Evolutionary conservation across 495 filamentous ascomycete genomes (phyloP).

Genomic region (Chaetomidium leptoderma): DNA sequence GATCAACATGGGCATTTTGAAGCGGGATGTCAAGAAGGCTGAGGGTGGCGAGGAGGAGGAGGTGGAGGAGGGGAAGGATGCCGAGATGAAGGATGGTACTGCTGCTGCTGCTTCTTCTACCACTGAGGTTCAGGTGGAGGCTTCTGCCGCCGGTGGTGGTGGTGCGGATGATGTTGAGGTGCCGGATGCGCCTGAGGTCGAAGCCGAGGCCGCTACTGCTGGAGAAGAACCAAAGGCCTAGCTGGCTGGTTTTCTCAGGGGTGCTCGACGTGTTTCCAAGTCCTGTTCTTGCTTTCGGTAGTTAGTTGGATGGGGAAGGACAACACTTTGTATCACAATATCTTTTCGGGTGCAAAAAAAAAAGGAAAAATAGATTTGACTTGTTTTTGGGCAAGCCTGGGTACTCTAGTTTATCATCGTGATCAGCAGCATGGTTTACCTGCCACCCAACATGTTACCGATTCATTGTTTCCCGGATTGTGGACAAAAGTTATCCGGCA

Average conservation of each 20-base stretch:
- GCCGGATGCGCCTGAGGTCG: constrained; percentile 9
- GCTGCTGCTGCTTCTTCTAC: background rate
- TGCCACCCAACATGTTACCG: too few relatives aligned
- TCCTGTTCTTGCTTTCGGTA: background rate
- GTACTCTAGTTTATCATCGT: too few relatives aligned
- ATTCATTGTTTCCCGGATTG: too few relatives aligned
- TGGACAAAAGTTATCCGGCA: too few relatives aligned
- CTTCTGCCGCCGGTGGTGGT: background rate
- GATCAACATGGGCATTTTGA: constrained; percentile 52
- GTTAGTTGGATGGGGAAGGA: too few relatives aligned
- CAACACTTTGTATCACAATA: background rate
- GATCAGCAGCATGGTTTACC: too few relatives aligned
- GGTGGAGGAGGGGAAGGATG: constrained; percentile 18
- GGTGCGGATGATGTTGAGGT: constrained; percentile 7
- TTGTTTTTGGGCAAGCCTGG: background rate
- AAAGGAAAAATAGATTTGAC: background rate
- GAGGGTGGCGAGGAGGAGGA: constrained; percentile 25
- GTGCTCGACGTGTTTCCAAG: background rate
- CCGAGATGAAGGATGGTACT: constrained; percentile 18
- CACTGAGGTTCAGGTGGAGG: constrained; percentile 6
- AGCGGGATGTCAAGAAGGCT: constrained; percentile 34
- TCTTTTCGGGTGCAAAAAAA: background rate
- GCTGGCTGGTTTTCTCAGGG: background rate
- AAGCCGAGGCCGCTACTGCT: background rate
- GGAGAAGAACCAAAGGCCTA: constrained; percentile 1